Evolutionary conservation across 805 yeast genomes (phyloP).

Genomic region (Yarrowia yakushimensis): DNA sequence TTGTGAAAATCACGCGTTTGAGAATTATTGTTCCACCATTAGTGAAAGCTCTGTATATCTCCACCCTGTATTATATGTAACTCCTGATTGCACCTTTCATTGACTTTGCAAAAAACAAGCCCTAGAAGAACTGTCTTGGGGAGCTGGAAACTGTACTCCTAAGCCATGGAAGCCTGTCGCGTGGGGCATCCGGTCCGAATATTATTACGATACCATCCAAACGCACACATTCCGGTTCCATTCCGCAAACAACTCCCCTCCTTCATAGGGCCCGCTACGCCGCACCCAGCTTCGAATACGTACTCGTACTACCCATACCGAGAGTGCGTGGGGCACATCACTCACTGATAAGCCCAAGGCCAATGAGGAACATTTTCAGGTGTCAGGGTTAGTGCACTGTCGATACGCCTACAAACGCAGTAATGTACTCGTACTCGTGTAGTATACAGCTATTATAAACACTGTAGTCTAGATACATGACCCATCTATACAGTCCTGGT

Average conservation of each 20-base stretch:
- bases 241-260: neutral
- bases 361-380: neutral
- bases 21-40: neutral
- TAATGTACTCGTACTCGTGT: too few species aligned
- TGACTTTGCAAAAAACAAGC: neutral
- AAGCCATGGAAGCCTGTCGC: slow-evolving; percentile 1
- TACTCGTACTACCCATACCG: neutral
- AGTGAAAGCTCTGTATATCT: neutral
- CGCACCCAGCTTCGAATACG: neutral
- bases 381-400: neutral
- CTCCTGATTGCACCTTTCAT: neutral
- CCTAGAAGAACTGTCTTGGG: neutral
- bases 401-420: too few species aligned
- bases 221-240: neutral
- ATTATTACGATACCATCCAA: neutral
- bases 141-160: neutral
- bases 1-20: neutral
- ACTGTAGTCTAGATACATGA: neutral
- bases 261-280: neutral
- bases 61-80: neutral
- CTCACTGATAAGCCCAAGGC: neutral
- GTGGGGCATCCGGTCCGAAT: neutral
- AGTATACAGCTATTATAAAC: neutral
- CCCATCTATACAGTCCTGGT: neutral
- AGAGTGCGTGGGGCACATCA: neutral